Evolutionary conservation across 441 rosid genomes (phyloP).

Genomic region (Euphorbia corollata): DNA sequence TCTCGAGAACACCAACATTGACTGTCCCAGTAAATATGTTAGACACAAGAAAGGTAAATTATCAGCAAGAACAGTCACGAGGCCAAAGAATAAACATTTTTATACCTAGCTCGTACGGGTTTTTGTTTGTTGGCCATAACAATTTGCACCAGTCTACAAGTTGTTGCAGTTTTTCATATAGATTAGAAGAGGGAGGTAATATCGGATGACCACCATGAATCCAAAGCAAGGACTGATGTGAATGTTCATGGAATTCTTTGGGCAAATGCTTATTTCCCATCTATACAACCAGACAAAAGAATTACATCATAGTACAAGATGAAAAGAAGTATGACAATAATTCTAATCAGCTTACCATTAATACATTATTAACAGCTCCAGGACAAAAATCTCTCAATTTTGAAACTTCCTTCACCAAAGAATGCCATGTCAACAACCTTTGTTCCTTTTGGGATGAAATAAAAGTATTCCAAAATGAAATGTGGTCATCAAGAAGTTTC

Average conservation of each 20-base stretch:
- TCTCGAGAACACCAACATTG: conserved; percentile 34
- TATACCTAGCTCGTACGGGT: conserved; percentile 46
- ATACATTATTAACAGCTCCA: conserved; percentile 39
- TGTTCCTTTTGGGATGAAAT: conserved; percentile 41
- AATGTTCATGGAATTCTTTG: conserved; percentile 35
- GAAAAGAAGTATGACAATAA: background rate
- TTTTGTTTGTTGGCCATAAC: conserved; percentile 51
- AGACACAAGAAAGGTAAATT: background rate
- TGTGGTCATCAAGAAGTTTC: conserved; percentile 63
- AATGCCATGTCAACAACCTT: conserved; percentile 51
- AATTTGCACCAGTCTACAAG: conserved; percentile 51
- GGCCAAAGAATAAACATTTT: conserved; percentile 17
- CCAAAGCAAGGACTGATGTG: conserved; percentile 80
- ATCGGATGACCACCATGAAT: conserved; percentile 89
- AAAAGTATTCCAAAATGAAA: conserved; percentile 60
- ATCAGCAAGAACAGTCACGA: background rate
- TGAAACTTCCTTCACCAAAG: conserved; percentile 56
- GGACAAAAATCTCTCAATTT: conserved; percentile 51
- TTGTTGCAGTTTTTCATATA: conserved; percentile 48
- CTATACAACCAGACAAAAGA: conserved; percentile 23
- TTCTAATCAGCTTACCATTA: conserved; percentile 47
- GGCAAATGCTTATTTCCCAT: conserved; percentile 49
- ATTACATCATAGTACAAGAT: background rate
- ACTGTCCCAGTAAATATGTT: conserved; percentile 31
- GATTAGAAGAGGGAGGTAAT: conserved; percentile 49